Evolutionary conservation across 371 early-diverging fungal genomes (phyloP).

Genomic region (Saksenaea vasiformis): DNA sequence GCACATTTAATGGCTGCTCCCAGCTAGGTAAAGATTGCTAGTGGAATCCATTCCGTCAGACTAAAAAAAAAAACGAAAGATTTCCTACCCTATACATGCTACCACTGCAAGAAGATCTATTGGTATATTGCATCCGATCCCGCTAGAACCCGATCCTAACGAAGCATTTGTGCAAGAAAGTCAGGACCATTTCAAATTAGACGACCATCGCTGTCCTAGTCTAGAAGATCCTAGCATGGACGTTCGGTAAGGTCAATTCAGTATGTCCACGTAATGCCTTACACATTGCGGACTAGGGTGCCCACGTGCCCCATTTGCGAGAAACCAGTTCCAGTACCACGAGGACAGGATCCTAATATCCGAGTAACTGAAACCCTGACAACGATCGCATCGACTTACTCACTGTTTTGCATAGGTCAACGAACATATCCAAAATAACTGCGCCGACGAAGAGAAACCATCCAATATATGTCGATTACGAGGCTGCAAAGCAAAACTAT

Average conservation of each 20-base stretch:
- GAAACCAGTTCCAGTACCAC: constrained; percentile 63
- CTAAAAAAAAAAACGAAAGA: constrained; percentile 25
- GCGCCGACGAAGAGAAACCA: constrained; percentile 50
- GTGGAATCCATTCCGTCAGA: neutral
- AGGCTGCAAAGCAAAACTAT: constrained; percentile 56
- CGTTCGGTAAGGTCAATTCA: constrained; percentile 32
- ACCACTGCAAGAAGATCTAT: constrained; percentile 54
- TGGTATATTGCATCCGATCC: constrained; percentile 31
- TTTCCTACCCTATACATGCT: constrained; percentile 62
- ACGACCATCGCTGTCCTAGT: constrained; percentile 55
- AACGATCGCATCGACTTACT: neutral
- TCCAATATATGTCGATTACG: constrained; percentile 56
- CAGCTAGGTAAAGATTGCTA: constrained; percentile 35
- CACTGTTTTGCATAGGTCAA: constrained; percentile 40
- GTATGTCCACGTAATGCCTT: neutral
- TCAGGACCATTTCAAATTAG: constrained; percentile 63
- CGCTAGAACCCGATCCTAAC: neutral
- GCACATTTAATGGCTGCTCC: constrained; percentile 47
- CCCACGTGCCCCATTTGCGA: constrained; percentile 67
- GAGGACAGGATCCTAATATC: constrained; percentile 66
- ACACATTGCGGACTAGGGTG: constrained; percentile 30
- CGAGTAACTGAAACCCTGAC: constrained; percentile 27
- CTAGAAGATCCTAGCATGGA: constrained; percentile 49
- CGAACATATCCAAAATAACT: constrained; percentile 63
- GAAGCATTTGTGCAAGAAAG: constrained; percentile 21